phyloP scores from a whole-genome alignment of 2,329 filamentous ascomycete species.

The Pseudogymnoascus sp. region DNA sequence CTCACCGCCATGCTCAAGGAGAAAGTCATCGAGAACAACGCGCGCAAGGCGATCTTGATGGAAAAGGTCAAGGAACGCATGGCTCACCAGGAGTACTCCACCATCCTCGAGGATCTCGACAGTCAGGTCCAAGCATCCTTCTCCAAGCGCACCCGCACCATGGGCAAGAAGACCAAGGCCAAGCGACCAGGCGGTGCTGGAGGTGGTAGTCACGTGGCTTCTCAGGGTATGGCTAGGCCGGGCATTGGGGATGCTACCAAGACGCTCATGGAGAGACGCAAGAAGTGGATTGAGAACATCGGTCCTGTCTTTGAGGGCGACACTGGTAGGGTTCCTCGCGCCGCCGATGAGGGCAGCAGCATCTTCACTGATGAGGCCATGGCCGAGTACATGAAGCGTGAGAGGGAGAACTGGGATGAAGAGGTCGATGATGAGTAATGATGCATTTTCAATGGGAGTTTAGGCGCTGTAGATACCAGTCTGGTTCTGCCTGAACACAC shows the following conservation, averaged over 20 bases:
- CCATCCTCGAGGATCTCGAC: slow-evolving; percentile 94
- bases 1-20: slow-evolving; percentile 78
- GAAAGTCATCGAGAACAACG: slow-evolving; percentile 81
- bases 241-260: slow-evolving; percentile 87
- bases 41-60: slow-evolving; percentile 77
- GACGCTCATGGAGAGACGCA: slow-evolving; percentile 84
- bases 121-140: slow-evolving; percentile 92
- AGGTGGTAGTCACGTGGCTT: slow-evolving; percentile 60
- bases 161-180: slow-evolving; percentile 90
- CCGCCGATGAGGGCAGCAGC: slow-evolving; percentile 54
- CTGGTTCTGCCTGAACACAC: background rate
- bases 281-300: slow-evolving; percentile 85
- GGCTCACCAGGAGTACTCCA: slow-evolving; percentile 94
- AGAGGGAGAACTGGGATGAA: slow-evolving; percentile 74
- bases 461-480: background rate
- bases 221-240: slow-evolving; percentile 59
- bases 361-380: slow-evolving; percentile 73
- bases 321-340: slow-evolving; percentile 63
- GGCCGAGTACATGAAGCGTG: slow-evolving; percentile 68
- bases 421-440: slow-evolving; percentile 35
- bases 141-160: slow-evolving; percentile 86
- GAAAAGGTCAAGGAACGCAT: slow-evolving; percentile 88
- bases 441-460: slow-evolving; percentile 15
- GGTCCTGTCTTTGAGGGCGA: slow-evolving; percentile 77
- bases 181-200: slow-evolving; percentile 72